Evolutionary conservation across 1,139 yeast genomes (phyloP), one percentile per base, ranked within the genome.

Genomic region (Hansenula sp.): DNA sequence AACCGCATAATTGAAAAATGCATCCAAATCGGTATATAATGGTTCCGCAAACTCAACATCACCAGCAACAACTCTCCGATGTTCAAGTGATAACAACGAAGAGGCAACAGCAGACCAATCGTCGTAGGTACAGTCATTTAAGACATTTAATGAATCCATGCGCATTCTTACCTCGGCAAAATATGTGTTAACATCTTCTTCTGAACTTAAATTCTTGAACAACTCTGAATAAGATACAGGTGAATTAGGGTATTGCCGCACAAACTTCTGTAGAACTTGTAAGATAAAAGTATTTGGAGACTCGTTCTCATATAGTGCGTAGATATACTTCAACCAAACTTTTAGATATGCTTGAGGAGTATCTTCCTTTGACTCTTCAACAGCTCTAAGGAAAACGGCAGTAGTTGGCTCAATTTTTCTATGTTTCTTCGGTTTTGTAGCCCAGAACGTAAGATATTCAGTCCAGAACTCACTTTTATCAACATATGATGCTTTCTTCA

Each of bases 391-490:
- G 34, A 51, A 47, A 1, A 45, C 40, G 5, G 50, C 33, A 8
- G 40, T 19, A 1, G 51, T 35, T 2, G n/a, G n/a, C 6, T 33
- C 8, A 3, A 44, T 19, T 11, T 40, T 36, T 32, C 51, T 34
- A 11, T 40, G 34, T 15, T 47, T 52, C 41, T 50, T 52, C 4
- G 53, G 50, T 4, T 40, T 30, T 7, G 15, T 12, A 4, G 44
- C 10, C 3, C 38, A 11, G 12, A 19, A 29, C 6, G 58, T 54
- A 41, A 74, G 49, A 42, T 73, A 70, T 7, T 59, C 55, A 9
- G 59, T 50, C 76, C 76, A 72, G 11, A 54, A 38, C 2, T 55
- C 42, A 45, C 53, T 49, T 27, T 55, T 45, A 3, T 47, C 41
- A 10, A 53, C 44, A 3, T 64, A 43, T 2, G 4, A 57, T 35